phyloP scores from a whole-genome alignment of 1,284 basidiomycete genomes.

The Ganoderma lingzhi region DNA sequence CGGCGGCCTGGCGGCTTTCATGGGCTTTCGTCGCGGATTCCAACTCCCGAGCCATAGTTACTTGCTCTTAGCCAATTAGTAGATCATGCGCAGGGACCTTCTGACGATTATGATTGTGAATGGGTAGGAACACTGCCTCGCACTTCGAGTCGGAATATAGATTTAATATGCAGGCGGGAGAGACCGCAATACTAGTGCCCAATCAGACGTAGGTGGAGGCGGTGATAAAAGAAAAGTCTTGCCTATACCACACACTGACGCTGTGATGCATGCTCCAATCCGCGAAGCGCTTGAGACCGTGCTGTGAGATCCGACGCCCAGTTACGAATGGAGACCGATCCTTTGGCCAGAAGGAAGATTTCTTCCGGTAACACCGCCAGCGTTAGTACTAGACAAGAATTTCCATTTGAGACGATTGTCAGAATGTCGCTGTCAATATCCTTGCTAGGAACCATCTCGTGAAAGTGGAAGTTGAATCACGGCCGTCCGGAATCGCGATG shows the following conservation, averaged over 20 bases:
- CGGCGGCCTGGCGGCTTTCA: background rate
- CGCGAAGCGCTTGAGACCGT: background rate
- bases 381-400: background rate
- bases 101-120: background rate
- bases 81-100: background rate
- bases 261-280: background rate
- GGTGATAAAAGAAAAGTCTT: background rate
- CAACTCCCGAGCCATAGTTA: background rate
- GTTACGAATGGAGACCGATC: background rate
- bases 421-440: background rate
- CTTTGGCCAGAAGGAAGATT: background rate
- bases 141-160: background rate
- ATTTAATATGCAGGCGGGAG: background rate
- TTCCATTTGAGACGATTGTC: background rate
- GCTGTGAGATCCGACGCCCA: background rate
- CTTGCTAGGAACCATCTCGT: background rate
- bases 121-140: background rate
- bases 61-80: background rate
- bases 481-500: background rate
- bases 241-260: background rate
- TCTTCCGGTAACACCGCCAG: background rate
- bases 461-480: background rate
- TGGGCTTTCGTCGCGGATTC: constrained; percentile 1
- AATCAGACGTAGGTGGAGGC: background rate
- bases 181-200: background rate